These are phyloP conservation scores for Fusarium oligoseptatum DNA, from an alignment of 2,329 filamentous ascomycete species.

Conservation along the genomic window DNA sequence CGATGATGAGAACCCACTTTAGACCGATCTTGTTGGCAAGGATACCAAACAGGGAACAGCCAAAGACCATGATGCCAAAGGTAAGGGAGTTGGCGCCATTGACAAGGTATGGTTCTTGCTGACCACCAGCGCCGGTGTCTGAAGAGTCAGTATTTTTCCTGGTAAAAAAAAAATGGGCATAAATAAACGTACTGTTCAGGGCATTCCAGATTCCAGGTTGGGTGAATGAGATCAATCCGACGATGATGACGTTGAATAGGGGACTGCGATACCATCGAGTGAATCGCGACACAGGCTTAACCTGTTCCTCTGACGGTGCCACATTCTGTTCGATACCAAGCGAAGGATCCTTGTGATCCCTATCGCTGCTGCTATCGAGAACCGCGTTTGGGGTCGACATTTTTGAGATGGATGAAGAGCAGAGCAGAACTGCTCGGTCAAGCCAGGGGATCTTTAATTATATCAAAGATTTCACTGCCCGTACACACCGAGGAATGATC, in stretches of 20 bases:
- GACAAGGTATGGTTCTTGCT: conserved; percentile 62
- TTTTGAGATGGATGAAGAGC: conserved; percentile 4
- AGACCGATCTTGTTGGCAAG: conserved; percentile 65
- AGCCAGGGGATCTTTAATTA: conserved; percentile 5
- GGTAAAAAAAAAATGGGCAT: not conserved
- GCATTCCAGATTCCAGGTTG: conserved; percentile 68
- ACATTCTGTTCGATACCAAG: conserved; percentile 16
- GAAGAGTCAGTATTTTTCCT: not conserved
- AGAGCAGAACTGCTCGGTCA: not conserved
- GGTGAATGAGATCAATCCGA: conserved; percentile 66
- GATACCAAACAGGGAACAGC: conserved; percentile 56
- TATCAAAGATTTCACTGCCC: conserved; percentile 6
- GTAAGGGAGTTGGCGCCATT: conserved; percentile 45
- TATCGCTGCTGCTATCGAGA: conserved; percentile 27
- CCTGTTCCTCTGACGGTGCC: conserved; percentile 12
- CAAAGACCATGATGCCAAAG: conserved; percentile 60
- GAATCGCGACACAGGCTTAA: conserved; percentile 40
- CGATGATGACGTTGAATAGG: conserved; percentile 66
- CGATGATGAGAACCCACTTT: conserved; percentile 59
- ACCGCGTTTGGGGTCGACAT: conserved; percentile 27
- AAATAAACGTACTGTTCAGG: conserved; percentile 56
- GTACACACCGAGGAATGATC: not conserved
- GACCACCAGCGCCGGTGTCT: conserved; percentile 65
- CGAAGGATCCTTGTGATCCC: conserved; percentile 29
- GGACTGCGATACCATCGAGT: conserved; percentile 44